These are phyloP conservation scores for Zea luxurians DNA, from an alignment of 176 grass and related monocot genomes.

Conservation along the genomic window DNA sequence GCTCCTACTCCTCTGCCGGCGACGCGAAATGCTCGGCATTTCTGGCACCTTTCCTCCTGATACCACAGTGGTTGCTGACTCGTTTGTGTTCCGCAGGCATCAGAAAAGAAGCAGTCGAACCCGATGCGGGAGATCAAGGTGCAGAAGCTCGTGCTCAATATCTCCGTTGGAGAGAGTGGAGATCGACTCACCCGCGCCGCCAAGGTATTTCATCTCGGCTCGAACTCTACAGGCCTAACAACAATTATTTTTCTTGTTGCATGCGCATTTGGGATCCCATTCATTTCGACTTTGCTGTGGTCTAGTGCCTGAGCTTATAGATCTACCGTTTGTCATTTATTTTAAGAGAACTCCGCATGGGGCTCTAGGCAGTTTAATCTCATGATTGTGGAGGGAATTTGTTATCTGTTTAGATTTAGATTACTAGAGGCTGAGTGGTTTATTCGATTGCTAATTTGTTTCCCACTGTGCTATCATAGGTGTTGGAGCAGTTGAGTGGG, in stretches of 20 bases:
- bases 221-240: neutral
- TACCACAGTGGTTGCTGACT: neutral
- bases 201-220: conserved; percentile 29
- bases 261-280: neutral
- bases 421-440: neutral
- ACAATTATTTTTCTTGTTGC: neutral
- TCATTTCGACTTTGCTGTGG: neutral
- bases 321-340: neutral
- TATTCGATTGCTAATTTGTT: neutral
- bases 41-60: neutral
- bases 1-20: neutral
- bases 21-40: neutral
- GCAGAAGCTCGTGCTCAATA: conserved; percentile 58
- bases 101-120: conserved; percentile 51
- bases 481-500: conserved; percentile 66
- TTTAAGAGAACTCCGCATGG: neutral
- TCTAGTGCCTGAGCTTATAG: neutral
- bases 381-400: neutral
- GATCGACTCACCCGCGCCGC: conserved; percentile 50
- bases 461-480: conserved; percentile 29
- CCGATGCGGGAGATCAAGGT: conserved; percentile 58
- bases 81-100: conserved; percentile 31
- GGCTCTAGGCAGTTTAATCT: neutral
- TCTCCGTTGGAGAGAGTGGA: conserved; percentile 54
- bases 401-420: neutral